Base-by-base conservation (phyloP, 495 filamentous ascomycete genomes). In the Neurospora tetrasperma region DNA sequence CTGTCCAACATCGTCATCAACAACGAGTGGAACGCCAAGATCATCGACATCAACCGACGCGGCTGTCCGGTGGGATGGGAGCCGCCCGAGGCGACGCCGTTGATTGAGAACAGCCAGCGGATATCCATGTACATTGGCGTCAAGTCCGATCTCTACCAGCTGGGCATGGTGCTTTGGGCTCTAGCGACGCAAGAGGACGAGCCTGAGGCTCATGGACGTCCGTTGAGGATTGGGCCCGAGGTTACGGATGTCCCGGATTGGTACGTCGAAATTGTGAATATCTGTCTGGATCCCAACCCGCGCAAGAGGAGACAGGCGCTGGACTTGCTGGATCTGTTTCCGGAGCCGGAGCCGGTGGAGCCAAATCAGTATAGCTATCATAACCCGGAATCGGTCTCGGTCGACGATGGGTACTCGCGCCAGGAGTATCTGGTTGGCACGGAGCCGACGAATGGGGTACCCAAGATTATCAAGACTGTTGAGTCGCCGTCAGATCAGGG, bases 61-160 rank as follows among this genome's bases (percentile, higher is more conserved):
- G 96, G 96, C 16, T 99, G 96, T 75, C 96, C 96, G 0, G 93
- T 98, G 2, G 96, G 95, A 42, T 99, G 96, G 96, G 96, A 99
- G 77, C 95, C 96, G 4, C 96, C 96, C 1, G 96, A 99, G 81
- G 92, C 97, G 54, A 90, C 90, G 10, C 87, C 88, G 0, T 89
- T 98, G 76, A 96, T 99, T 73, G 90, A 94, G 70, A 94, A 91
- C 82, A 93, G 93, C 71, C 96, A 98, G 79, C 88, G 94, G 38
- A 96, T 99, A 40, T 92, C 93, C 39, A 98, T 99, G 93, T 97
- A 97, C 79, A 98, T 99, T 79, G 96, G 96, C 6, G 93, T 98
- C 81, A 99, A 98, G 81, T 97, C 94, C 0, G 96, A 99, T 80
- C 85, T 98, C 2, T 99, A 90, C 77, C 96, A 99, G 77, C 85